phyloP scores from a whole-genome alignment of 305 asterid species.

The Solanum hybrid region DNA sequence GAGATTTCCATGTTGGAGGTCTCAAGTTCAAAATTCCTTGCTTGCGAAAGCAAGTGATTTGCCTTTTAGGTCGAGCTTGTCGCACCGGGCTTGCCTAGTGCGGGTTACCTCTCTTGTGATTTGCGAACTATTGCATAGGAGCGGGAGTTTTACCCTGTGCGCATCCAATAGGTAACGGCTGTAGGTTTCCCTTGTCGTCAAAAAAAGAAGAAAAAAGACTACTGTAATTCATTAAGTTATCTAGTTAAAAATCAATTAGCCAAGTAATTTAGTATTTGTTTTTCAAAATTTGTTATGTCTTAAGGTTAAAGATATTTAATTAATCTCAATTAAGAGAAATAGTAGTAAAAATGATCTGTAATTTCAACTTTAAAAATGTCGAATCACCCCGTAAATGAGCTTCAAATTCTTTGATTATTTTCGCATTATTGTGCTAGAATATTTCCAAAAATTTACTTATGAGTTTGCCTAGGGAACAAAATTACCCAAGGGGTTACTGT shows the following conservation, averaged over 20 bases:
- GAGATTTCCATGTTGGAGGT: fast-evolving
- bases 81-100: not conserved
- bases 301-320: not conserved
- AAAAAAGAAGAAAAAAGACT: too few relatives aligned
- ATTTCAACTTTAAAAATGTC: not conserved
- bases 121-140: too few relatives aligned
- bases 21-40: not conserved
- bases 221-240: not conserved
- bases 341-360: too few relatives aligned
- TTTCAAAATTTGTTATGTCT: not conserved
- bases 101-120: too few relatives aligned
- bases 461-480: not conserved
- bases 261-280: not conserved
- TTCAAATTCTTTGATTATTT: not conserved
- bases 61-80: not conserved
- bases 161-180: fast-evolving
- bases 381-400: not conserved
- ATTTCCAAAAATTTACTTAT: not conserved
- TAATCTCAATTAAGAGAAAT: not conserved
- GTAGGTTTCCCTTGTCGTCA: not conserved
- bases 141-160: fast-evolving
- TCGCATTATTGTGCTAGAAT: not conserved
- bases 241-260: not conserved
- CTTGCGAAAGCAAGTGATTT: too few relatives aligned
- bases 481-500: not conserved